Conservation (phyloP, 345 rosid genomes). For the Pistacia integerrima region DNA sequence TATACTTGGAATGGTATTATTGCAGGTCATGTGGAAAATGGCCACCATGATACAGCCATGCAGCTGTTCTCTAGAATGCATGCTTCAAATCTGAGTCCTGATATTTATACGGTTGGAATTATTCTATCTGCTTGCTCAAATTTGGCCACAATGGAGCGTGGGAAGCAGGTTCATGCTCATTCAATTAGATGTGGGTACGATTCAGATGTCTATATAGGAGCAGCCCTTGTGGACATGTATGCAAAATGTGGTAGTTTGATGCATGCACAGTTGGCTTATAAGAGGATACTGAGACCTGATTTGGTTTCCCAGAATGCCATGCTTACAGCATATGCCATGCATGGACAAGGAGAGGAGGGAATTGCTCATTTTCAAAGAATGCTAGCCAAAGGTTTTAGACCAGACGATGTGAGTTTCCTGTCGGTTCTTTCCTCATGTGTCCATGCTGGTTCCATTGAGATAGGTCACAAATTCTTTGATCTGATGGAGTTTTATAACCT, state of each 20-base stretch:
- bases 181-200: conserved; percentile 39
- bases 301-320: conserved; percentile 54
- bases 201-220: conserved; percentile 44
- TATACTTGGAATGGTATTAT: conserved; percentile 61
- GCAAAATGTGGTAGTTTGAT: conserved; percentile 55
- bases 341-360: conserved; percentile 56
- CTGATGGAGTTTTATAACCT: conserved; percentile 43
- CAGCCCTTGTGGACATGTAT: conserved; percentile 59
- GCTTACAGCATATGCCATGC: conserved; percentile 56
- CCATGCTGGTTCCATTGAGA: conserved; percentile 46
- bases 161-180: conserved; percentile 53
- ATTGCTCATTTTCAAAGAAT: conserved; percentile 45
- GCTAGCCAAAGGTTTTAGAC: conserved; percentile 38
- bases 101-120: conserved; percentile 49
- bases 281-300: conserved; percentile 37
- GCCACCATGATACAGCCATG: conserved; percentile 40
- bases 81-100: conserved; percentile 34
- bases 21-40: conserved; percentile 53
- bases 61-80: conserved; percentile 41
- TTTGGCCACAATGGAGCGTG: conserved; percentile 43
- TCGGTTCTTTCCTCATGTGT: conserved; percentile 56
- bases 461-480: conserved; percentile 38
- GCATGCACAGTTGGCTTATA: conserved; percentile 34
- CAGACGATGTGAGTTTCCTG: conserved; percentile 61
- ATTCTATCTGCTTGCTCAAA: conserved; percentile 55